A percentile compares a stretch with the other conserved stretches of the same genome.
Evolutionary conservation across 208 protist genomes (phyloP).

Genomic region (Leishmania arabica): DNA sequence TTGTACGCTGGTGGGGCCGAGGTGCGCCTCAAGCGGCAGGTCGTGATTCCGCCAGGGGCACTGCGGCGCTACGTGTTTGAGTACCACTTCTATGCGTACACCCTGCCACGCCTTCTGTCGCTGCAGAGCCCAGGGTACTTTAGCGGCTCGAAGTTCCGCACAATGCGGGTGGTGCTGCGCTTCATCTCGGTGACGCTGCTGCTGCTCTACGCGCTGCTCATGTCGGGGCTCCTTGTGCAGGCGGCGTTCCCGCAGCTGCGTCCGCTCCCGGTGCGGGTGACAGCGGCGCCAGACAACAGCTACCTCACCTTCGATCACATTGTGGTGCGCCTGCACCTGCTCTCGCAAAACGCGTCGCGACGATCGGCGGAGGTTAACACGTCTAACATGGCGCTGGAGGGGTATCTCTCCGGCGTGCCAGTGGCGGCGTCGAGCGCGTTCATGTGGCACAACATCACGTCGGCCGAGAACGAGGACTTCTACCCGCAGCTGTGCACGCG

Average conservation of each 20-base stretch:
- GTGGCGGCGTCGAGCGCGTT: constrained; percentile 39
- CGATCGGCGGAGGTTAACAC: constrained; percentile 19
- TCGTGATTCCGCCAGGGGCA: constrained; percentile 48
- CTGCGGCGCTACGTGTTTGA: constrained; percentile 48
- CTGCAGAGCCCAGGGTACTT: constrained; percentile 71
- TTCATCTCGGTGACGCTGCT: constrained; percentile 49
- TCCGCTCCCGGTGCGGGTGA: constrained; percentile 65
- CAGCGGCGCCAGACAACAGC: constrained; percentile 39
- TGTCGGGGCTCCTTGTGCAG: constrained; percentile 68
- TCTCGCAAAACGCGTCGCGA: constrained; percentile 34
- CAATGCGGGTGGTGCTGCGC: constrained; percentile 57
- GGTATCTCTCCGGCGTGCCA: constrained; percentile 22
- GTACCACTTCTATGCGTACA: constrained; percentile 66
- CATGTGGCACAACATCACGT: constrained; percentile 61
- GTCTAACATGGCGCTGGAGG: constrained; percentile 13
- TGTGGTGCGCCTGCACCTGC: constrained; percentile 75
- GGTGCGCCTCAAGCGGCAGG: constrained; percentile 36
- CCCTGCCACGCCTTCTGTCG: constrained; percentile 64
- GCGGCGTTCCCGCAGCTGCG: constrained; percentile 73
- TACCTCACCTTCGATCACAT: constrained; percentile 78
- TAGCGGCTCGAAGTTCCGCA: constrained; percentile 55
- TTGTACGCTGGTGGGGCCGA: constrained; percentile 35
- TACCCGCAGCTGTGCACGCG: constrained; percentile 78
- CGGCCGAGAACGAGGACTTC: constrained; percentile 46
- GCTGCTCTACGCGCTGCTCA: constrained; percentile 50